phyloP scores from a whole-genome alignment of 257 asterid genomes.

The Capsicum rhomboideum region DNA sequence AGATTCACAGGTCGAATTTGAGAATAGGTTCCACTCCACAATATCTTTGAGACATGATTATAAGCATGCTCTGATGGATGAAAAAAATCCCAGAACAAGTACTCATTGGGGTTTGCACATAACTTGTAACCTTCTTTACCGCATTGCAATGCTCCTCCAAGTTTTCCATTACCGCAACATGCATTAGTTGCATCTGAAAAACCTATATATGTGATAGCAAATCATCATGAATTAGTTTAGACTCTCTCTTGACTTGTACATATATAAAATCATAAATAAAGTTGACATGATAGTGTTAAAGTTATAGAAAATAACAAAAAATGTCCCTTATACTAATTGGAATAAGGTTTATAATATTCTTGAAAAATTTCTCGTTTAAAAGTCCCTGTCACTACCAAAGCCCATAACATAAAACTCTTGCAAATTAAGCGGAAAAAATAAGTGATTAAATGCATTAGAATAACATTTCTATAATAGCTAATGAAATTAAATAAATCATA shows the following conservation, averaged over 20 bases:
- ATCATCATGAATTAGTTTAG: background rate
- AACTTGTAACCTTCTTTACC: constrained; percentile 52
- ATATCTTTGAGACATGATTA: constrained; percentile 40
- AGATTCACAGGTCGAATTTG: constrained; percentile 47
- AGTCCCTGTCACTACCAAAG: no score
- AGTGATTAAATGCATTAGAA: no score
- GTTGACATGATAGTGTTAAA: background rate
- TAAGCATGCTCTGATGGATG: constrained; percentile 61
- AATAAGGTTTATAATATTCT: no score
- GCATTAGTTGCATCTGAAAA: constrained; percentile 38
- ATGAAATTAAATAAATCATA: background rate
- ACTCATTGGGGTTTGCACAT: constrained; percentile 32
- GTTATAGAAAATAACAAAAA: background rate
- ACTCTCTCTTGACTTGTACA: background rate
- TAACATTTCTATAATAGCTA: no score
- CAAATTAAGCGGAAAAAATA: no score
- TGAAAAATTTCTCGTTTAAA: no score
- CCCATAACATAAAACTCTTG: no score
- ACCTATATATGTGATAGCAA: constrained; percentile 16
- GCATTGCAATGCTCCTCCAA: constrained; percentile 54
- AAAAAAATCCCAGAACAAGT: constrained; percentile 62
- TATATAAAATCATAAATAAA: no score
- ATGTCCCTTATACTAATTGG: background rate
- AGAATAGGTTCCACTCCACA: constrained; percentile 43
- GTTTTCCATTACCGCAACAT: constrained; percentile 60